These are phyloP conservation scores for Malassezia sympodialis DNA, from an alignment of 1,284 basidiomycete species.

Conservation along the genomic window DNA sequence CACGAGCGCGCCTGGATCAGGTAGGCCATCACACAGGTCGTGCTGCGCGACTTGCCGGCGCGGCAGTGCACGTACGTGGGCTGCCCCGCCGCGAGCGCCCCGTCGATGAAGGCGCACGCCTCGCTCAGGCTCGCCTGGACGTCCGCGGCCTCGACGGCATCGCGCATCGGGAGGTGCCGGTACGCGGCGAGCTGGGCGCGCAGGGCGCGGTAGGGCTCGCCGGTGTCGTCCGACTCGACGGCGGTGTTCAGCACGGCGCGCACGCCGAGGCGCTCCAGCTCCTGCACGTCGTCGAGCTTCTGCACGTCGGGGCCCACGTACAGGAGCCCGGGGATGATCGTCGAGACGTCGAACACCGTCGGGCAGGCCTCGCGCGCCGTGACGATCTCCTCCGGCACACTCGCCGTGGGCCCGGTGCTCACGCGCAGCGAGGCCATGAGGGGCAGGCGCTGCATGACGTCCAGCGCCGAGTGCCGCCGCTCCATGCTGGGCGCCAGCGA, in stretches of 20 bases:
- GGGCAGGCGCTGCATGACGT: background rate
- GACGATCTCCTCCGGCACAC: background rate
- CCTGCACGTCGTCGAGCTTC: slow-evolving; percentile 61
- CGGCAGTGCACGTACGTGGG: slow-evolving; percentile 93
- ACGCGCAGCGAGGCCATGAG: background rate
- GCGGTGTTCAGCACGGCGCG: slow-evolving; percentile 83
- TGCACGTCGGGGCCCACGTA: slow-evolving; percentile 84
- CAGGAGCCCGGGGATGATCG: slow-evolving; percentile 75
- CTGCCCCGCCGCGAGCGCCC: slow-evolving; percentile 73
- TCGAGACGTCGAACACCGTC: slow-evolving; percentile 26
- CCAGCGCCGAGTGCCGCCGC: background rate
- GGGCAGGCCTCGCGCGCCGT: background rate
- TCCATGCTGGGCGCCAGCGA: background rate
- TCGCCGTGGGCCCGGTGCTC: background rate
- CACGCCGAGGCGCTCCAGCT: slow-evolving; percentile 66
- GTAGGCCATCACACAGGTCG: slow-evolving; percentile 94
- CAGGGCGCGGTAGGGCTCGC: slow-evolving; percentile 15
- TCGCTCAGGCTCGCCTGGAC: slow-evolving; percentile 71
- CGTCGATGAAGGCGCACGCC: slow-evolving; percentile 77
- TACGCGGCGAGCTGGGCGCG: slow-evolving; percentile 62
- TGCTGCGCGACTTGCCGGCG: slow-evolving; percentile 86
- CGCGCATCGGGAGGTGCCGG: slow-evolving; percentile 76
- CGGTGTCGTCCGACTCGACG: slow-evolving; percentile 53
- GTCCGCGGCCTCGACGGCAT: slow-evolving; percentile 85
- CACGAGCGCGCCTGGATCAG: slow-evolving; percentile 92